Evolutionary conservation across 495 filamentous ascomycete genomes (phyloP).

Genomic region (Aspergillus diversus): DNA sequence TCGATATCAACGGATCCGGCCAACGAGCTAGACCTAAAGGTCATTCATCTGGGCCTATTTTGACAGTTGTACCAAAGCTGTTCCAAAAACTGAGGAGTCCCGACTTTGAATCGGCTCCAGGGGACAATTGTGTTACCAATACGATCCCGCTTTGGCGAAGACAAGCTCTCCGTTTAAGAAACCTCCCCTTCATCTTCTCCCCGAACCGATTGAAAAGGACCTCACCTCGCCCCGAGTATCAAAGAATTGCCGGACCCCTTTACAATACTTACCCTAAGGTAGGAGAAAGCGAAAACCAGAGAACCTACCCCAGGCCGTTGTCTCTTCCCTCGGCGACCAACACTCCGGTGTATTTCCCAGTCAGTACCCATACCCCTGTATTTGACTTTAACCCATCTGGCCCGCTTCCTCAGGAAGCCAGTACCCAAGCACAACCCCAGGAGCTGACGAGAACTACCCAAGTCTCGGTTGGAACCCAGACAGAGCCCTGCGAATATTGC

Average conservation of each 20-base stretch:
- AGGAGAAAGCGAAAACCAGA: background rate
- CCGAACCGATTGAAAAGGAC: background rate
- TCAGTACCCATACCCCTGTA: background rate
- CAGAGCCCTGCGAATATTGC: background rate
- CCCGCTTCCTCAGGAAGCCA: conserved; percentile 3
- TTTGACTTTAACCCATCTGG: background rate
- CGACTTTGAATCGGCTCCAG: background rate
- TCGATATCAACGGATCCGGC: too few relatives aligned
- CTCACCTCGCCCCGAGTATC: background rate
- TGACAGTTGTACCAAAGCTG: background rate
- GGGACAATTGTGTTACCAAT: background rate
- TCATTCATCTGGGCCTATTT: background rate
- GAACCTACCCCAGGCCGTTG: background rate
- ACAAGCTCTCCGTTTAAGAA: background rate
- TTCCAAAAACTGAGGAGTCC: background rate
- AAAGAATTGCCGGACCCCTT: background rate
- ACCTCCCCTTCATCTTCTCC: background rate
- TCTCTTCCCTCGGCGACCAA: background rate
- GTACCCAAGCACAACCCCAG: background rate
- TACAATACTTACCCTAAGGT: background rate
- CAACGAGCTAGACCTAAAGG: too few relatives aligned
- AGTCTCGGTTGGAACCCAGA: background rate
- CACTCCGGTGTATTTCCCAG: background rate
- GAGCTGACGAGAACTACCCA: background rate
- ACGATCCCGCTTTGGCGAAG: background rate